Conservation (phyloP, 2,329 filamentous ascomycete species). For the Aspergillus niger region DNA sequence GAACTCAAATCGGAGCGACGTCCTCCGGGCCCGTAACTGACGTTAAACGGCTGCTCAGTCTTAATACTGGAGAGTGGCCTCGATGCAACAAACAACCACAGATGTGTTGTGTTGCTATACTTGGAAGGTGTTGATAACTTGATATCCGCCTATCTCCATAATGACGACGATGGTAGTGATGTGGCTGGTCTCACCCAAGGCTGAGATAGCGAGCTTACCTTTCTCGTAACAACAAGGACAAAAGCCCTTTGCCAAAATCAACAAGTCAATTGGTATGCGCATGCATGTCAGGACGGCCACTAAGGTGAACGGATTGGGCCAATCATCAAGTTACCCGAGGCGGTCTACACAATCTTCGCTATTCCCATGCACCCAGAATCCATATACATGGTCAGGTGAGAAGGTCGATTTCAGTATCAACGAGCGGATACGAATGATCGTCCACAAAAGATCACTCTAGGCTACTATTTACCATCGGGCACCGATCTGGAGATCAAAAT, state of each 20-base stretch:
- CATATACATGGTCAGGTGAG: neutral
- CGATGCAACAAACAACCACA: neutral
- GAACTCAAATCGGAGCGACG: constrained; percentile 1
- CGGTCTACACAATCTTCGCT: neutral
- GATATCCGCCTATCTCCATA: no score
- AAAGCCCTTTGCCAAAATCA: no score
- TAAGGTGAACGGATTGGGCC: neutral
- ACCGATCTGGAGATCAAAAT: neutral
- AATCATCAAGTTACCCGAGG: neutral
- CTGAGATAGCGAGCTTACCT: no score
- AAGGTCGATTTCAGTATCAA: neutral
- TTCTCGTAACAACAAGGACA: no score
- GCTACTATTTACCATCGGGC: neutral
- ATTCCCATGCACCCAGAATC: no score
- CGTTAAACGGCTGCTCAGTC: neutral
- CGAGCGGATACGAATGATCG: neutral
- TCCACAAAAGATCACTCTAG: no score
- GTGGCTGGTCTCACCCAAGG: no score
- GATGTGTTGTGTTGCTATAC: neutral
- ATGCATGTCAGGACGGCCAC: neutral
- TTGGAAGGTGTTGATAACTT: neutral
- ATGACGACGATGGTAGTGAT: no score
- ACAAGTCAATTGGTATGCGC: neutral
- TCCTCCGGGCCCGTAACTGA: constrained; percentile 1
- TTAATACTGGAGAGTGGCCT: neutral